Conservation (phyloP, 2,329 filamentous ascomycete genomes). For the Aspergillus sp. region DNA sequence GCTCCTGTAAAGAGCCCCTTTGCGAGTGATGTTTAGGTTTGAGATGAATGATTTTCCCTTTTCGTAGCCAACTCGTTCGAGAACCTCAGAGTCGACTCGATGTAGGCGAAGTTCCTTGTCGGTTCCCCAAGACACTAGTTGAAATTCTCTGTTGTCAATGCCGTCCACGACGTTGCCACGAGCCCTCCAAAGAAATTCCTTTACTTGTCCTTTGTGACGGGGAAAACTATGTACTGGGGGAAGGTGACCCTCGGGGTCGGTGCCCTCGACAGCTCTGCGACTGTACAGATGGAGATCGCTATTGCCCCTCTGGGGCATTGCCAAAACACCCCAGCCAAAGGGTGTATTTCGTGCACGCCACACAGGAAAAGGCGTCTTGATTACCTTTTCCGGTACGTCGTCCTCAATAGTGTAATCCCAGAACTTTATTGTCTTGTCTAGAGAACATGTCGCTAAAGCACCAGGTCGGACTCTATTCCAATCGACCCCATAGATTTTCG, state of each 20-base stretch:
- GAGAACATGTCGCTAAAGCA: conserved; percentile 81
- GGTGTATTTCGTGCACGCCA: conserved; percentile 92
- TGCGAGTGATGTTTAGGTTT: conserved; percentile 74
- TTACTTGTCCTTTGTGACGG: conserved; percentile 69
- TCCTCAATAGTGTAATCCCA: conserved; percentile 76
- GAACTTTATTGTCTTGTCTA: conserved; percentile 91
- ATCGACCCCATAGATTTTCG: conserved; percentile 93
- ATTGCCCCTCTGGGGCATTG: conserved; percentile 90
- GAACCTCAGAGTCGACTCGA: conserved; percentile 66
- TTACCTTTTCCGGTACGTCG: conserved; percentile 73
- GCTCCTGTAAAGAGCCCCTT: conserved; percentile 81
- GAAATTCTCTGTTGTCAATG: conserved; percentile 85
- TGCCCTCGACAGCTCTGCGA: conserved; percentile 53
- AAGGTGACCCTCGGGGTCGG: conserved; percentile 40
- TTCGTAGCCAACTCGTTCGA: conserved; percentile 72
- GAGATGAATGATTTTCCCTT: conserved; percentile 69
- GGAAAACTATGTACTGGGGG: conserved; percentile 57
- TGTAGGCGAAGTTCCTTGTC: conserved; percentile 83
- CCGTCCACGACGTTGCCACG: conserved; percentile 71
- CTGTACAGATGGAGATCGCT: conserved; percentile 86
- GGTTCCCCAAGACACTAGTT: conserved; percentile 89
- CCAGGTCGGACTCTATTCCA: conserved; percentile 81
- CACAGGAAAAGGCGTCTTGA: conserved; percentile 81
- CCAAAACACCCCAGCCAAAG: conserved; percentile 82
- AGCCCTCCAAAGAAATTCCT: conserved; percentile 88